phyloP scores from a whole-genome alignment of 1,139 yeast species.

The Blastobotrys elegans region DNA sequence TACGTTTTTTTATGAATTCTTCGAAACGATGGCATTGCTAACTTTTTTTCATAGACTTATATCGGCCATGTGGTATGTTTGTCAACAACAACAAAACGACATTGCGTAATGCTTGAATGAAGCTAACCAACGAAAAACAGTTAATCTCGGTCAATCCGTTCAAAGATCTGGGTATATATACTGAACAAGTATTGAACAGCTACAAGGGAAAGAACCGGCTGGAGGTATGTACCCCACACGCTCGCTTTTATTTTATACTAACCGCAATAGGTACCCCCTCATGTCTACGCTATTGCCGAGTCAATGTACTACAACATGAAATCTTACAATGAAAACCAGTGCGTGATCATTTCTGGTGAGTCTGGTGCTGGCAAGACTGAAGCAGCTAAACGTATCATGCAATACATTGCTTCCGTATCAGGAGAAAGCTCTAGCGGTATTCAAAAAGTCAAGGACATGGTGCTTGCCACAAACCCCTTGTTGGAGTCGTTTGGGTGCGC shows the following conservation, averaged over 20 bases:
- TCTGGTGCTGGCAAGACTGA: constrained; percentile 99
- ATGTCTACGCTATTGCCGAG: constrained; percentile 97
- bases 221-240: too few relatives aligned
- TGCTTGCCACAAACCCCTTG: constrained; percentile 92
- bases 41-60: constrained; percentile 29
- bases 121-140: constrained; percentile 15
- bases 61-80: constrained; percentile 36
- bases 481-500: constrained; percentile 98
- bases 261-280: constrained; percentile 85
- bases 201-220: constrained; percentile 90
- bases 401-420: constrained; percentile 87
- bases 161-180: constrained; percentile 91
- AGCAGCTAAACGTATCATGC: constrained; percentile 98
- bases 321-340: constrained; percentile 90
- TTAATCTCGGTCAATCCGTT: constrained; percentile 96
- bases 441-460: constrained; percentile 91
- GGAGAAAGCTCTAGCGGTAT: constrained; percentile 57
- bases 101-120: not conserved
- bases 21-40: constrained; percentile 12
- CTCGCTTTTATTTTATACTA: not conserved
- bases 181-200: constrained; percentile 64
- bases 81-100: not conserved
- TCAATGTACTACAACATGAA: constrained; percentile 94
- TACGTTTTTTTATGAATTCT: constrained; percentile 48
- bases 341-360: constrained; percentile 98